phyloP scores from a whole-genome alignment of 2,329 filamentous ascomycete genomes.

The Sphaerulina populicola region DNA sequence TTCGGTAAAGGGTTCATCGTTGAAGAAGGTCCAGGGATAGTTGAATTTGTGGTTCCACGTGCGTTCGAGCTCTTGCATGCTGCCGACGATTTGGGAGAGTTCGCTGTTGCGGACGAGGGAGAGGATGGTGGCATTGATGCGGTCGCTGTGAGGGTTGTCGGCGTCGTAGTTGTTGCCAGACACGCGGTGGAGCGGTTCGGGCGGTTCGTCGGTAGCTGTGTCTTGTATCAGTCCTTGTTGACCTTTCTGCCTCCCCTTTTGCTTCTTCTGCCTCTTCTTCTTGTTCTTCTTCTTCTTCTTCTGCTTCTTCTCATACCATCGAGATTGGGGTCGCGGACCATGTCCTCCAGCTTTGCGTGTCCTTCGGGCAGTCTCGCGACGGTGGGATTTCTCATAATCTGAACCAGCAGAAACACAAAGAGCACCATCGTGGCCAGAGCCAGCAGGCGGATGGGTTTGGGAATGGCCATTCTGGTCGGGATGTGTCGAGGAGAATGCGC shows the following conservation, averaged over 20 bases:
- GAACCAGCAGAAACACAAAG: constrained; percentile 70
- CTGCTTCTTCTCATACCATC: constrained; percentile 56
- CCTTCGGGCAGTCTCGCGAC: constrained; percentile 32
- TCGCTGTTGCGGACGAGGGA: constrained; percentile 90
- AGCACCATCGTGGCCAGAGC: constrained; percentile 62
- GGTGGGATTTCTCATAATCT: constrained; percentile 56
- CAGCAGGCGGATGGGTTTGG: constrained; percentile 73
- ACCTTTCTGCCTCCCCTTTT: no score
- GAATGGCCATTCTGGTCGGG: constrained; percentile 63
- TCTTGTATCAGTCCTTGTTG: background rate
- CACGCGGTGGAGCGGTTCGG: constrained; percentile 64
- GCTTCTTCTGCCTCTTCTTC: background rate
- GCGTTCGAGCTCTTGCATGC: constrained; percentile 83
- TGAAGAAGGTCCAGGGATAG: constrained; percentile 99
- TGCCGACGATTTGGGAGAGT: constrained; percentile 70
- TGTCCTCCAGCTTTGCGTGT: constrained; percentile 46
- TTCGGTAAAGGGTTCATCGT: constrained; percentile 84
- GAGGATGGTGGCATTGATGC: constrained; percentile 88
- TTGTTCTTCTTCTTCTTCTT: background rate
- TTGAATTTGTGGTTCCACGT: constrained; percentile 99
- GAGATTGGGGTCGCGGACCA: constrained; percentile 72
- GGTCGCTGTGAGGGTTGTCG: constrained; percentile 64
- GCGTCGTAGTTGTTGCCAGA: constrained; percentile 65
- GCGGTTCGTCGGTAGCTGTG: constrained; percentile 62
- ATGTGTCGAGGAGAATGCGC: background rate